Conservation (phyloP, 352 stramenopile genomes). For the Phytophthora sp. region DNA sequence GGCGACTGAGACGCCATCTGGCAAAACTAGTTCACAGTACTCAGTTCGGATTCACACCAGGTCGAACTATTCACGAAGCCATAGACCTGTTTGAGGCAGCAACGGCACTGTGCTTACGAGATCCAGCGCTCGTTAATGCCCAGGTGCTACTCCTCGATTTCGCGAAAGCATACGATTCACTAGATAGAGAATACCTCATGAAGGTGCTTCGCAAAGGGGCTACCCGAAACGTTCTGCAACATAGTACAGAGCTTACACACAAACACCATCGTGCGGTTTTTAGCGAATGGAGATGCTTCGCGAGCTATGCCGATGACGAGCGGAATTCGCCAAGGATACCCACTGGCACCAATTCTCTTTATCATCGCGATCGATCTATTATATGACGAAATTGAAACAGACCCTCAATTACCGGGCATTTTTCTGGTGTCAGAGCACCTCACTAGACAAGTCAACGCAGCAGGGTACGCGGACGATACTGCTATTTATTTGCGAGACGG, state of each 20-base stretch:
- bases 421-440: neutral
- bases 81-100: conserved; percentile 8
- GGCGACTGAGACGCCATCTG: neutral
- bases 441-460: neutral
- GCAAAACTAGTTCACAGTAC: neutral
- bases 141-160: conserved; percentile 11
- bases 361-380: conserved; percentile 4
- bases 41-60: conserved; percentile 1
- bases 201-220: conserved; percentile 1
- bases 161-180: conserved; percentile 9
- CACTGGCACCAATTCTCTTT: neutral
- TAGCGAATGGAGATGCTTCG: conserved; percentile 1
- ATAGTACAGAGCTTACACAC: neutral
- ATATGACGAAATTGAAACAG: neutral
- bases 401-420: neutral
- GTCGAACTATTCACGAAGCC: neutral
- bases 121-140: neutral
- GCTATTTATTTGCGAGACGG: neutral
- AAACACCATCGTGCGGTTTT: neutral
- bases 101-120: neutral
- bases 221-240: neutral
- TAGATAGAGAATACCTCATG: conserved; percentile 4
- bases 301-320: neutral
- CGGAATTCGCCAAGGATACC: conserved; percentile 7
- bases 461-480: conserved; percentile 9